These are phyloP conservation scores for Phenoliferia sp. DNA, from an alignment of 1,284 basidiomycete species.

Conservation along the genomic window DNA sequence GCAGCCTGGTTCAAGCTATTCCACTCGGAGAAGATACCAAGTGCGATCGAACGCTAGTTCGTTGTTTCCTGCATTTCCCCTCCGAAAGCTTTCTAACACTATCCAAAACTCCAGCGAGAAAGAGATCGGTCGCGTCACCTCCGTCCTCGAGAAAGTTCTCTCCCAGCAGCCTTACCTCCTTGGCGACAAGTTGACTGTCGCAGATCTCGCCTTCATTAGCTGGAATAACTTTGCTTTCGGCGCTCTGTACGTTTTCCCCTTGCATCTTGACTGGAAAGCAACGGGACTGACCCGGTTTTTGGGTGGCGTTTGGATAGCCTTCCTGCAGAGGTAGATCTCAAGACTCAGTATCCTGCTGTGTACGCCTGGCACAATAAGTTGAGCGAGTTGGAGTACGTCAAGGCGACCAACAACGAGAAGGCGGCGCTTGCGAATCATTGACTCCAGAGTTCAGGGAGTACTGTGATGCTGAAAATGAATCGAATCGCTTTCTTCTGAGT, in stretches of 20 bases:
- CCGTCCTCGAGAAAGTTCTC: conserved; percentile 39
- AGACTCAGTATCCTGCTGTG: neutral
- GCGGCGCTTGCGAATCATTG: neutral
- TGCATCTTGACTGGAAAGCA: neutral
- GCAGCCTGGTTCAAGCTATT: conserved; percentile 35
- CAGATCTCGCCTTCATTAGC: conserved; percentile 27
- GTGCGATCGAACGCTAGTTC: conserved; percentile 39
- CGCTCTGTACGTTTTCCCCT: neutral
- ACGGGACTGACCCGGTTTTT: neutral
- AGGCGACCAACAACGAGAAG: neutral
- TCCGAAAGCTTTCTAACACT: too few relatives aligned
- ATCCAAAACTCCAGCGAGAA: too few relatives aligned
- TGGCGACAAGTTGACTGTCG: conserved; percentile 27
- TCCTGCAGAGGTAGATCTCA: neutral
- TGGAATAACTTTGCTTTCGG: conserved; percentile 6
- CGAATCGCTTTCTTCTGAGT: too few relatives aligned
- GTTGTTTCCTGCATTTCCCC: too few relatives aligned
- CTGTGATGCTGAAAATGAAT: too few relatives aligned
- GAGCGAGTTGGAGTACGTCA: neutral
- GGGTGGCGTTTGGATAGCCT: neutral
- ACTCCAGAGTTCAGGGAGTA: too few relatives aligned
- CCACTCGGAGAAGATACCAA: conserved; percentile 20
- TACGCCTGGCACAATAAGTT: neutral
- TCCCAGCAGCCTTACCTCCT: conserved; percentile 23
- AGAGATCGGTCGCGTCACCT: conserved; percentile 41